Percentiles rank a stretch among this genome's conserved stretches.
phyloP scores from a whole-genome alignment of 106 monocot species.

The Posidonia australis region DNA sequence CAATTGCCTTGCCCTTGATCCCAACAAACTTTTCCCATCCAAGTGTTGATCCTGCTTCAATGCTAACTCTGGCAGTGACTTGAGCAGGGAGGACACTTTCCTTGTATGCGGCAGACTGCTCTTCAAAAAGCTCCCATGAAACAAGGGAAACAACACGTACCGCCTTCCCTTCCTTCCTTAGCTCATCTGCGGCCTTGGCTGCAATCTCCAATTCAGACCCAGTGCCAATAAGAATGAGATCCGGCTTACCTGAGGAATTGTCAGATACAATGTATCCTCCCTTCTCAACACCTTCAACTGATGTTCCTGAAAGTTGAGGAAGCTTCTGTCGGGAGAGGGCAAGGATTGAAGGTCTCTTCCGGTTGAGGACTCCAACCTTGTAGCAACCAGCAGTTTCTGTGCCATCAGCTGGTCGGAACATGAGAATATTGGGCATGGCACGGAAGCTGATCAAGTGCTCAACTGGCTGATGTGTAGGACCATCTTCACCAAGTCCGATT shows the following conservation, averaged over 20 bases:
- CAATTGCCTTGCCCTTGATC: constrained; percentile 63
- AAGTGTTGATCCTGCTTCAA: constrained; percentile 69
- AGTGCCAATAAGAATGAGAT: constrained; percentile 59
- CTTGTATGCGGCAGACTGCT: constrained; percentile 61
- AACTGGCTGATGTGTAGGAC: constrained; percentile 86
- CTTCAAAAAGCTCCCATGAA: constrained; percentile 79
- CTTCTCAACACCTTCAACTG: constrained; percentile 60
- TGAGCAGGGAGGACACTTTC: constrained; percentile 60
- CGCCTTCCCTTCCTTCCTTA: constrained; percentile 66
- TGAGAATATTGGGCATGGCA: constrained; percentile 75
- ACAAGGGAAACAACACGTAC: constrained; percentile 81
- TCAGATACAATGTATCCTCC: constrained; percentile 77
- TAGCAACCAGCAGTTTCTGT: constrained; percentile 83
- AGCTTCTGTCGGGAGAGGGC: constrained; percentile 83
- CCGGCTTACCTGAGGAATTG: constrained; percentile 51
- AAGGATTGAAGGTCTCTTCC: constrained; percentile 60
- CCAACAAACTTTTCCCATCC: constrained; percentile 73
- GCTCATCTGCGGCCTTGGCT: constrained; percentile 58
- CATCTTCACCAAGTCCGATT: constrained; percentile 86
- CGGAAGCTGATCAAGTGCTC: constrained; percentile 75
- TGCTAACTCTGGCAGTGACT: constrained; percentile 61
- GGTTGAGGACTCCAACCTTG: constrained; percentile 55
- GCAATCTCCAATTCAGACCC: constrained; percentile 84
- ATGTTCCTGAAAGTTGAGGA: constrained; percentile 65
- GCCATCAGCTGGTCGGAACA: constrained; percentile 79